A percentile compares a stretch with the other conserved stretches of the same genome.
Evolutionary conservation across 768 basidiomycete species (phyloP).

Genomic region (Kondoa malvinella): DNA sequence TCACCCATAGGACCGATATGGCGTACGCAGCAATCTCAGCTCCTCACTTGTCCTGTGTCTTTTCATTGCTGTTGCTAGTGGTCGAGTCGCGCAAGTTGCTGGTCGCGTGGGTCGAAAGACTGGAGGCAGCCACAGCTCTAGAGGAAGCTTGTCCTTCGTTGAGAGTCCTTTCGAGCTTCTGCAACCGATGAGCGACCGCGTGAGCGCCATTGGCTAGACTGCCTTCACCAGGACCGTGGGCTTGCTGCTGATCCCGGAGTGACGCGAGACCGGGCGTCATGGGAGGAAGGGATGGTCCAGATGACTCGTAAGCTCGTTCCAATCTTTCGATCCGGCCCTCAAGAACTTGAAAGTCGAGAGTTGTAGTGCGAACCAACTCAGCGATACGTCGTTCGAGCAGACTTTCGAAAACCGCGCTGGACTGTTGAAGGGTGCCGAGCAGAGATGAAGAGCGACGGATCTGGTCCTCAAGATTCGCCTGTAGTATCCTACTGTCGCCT

Average conservation of each 20-base stretch:
- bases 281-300: background rate
- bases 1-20: background rate
- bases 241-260: background rate
- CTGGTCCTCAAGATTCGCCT: constrained; percentile 58
- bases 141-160: background rate
- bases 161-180: background rate
- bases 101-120: background rate
- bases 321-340: constrained; percentile 8
- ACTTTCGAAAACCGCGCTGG: background rate
- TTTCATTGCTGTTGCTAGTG: background rate
- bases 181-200: background rate
- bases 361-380: background rate
- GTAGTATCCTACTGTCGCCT: constrained; percentile 60
- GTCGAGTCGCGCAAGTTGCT: constrained; percentile 1
- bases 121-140: background rate
- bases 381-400: background rate
- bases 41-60: background rate
- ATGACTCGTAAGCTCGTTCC: background rate
- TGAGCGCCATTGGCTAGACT: background rate
- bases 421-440: constrained; percentile 18
- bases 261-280: background rate
- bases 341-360: background rate
- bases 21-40: background rate
- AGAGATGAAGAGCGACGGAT: constrained; percentile 33
- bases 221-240: background rate